phyloP scores from a whole-genome alignment of 1,284 basidiomycete genomes.

The Cerrena zonata region DNA sequence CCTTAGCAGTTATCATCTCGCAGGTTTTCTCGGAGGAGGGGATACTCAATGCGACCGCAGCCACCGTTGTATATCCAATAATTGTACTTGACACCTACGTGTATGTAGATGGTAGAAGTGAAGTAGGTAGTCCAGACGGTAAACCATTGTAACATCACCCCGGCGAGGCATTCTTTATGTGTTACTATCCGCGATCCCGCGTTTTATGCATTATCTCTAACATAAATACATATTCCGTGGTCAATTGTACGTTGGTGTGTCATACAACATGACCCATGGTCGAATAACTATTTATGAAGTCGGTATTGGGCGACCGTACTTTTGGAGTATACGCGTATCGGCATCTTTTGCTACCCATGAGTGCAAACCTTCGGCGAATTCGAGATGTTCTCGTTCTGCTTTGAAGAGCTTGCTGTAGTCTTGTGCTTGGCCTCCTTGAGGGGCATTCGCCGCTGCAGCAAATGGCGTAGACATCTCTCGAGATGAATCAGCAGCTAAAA shows the following conservation, averaged over 20 bases:
- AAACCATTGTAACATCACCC: not conserved
- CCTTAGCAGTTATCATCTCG: not conserved
- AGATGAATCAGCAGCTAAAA: conserved; percentile 68
- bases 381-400: conserved; percentile 88
- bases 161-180: not conserved
- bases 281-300: too few relatives aligned
- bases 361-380: conserved; percentile 82
- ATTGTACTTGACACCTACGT: conserved; percentile 2
- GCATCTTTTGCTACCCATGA: conserved; percentile 76
- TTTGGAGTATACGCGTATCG: conserved; percentile 70
- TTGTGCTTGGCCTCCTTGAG: conserved; percentile 56
- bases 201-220: not conserved
- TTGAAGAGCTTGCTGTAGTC: conserved; percentile 90
- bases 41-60: too few relatives aligned
- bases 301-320: conserved; percentile 49
- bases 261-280: too few relatives aligned
- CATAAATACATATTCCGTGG: not conserved
- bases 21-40: too few relatives aligned
- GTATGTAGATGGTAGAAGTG: conserved; percentile 3
- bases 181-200: too few relatives aligned
- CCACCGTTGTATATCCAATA: not conserved
- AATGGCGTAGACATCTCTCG: conserved; percentile 75
- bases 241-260: not conserved
- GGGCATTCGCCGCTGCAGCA: conserved; percentile 47
- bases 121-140: not conserved